phyloP scores from a whole-genome alignment of 495 filamentous ascomycete genomes.

The Penicillium crystallinum region DNA sequence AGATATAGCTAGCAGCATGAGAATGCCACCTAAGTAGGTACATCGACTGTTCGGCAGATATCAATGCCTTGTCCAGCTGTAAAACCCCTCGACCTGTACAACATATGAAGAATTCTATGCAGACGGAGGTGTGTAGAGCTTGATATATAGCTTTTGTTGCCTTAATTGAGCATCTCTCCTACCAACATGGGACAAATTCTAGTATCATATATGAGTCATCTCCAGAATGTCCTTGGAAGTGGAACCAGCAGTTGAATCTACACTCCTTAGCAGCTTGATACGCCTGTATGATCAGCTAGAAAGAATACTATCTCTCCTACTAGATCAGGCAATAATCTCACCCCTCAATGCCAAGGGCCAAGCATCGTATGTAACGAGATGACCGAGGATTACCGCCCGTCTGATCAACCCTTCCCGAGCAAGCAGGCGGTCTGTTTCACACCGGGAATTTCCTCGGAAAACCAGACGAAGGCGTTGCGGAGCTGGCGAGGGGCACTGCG shows the following conservation, averaged over 20 bases:
- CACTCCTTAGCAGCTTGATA: background rate
- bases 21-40: too few species aligned
- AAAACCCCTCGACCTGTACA: too few species aligned
- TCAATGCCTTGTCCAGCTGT: too few species aligned
- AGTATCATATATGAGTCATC: background rate
- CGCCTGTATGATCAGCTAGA: background rate
- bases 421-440: conserved; percentile 5
- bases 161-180: background rate
- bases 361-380: background rate
- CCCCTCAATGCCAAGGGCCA: background rate
- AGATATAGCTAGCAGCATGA: too few species aligned
- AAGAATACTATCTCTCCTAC: background rate
- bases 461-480: background rate
- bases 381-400: background rate
- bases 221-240: background rate
- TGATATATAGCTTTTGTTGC: background rate
- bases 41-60: too few species aligned
- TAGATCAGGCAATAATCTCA: background rate
- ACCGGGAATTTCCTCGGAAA: conserved; percentile 9
- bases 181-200: background rate
- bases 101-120: too few species aligned
- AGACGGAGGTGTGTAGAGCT: background rate
- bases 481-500: conserved; percentile 9
- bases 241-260: background rate
- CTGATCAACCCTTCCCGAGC: background rate